Percentiles rank a stretch among this genome's conserved stretches.
Evolutionary conservation across 805 yeast species (phyloP).

Genomic region (Wickerhamiella allomyrinae): DNA sequence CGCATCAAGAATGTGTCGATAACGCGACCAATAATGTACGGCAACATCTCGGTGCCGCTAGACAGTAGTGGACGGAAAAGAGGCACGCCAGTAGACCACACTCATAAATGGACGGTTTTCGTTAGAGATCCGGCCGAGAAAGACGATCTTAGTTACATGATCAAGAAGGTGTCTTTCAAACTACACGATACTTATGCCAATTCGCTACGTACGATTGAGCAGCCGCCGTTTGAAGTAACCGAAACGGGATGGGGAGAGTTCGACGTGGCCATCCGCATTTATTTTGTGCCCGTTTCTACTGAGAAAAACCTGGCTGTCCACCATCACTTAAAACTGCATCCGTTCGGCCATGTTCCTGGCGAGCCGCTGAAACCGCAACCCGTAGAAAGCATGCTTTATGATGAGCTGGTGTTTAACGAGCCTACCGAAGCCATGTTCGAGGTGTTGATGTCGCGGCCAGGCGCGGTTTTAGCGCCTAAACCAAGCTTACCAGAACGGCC

Average conservation of each 20-base stretch:
- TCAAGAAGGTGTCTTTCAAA: constrained; percentile 86
- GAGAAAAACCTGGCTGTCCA: constrained; percentile 78
- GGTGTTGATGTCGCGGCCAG: constrained; percentile 39
- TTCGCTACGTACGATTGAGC: constrained; percentile 71
- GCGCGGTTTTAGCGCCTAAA: constrained; percentile 26
- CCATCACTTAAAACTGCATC: constrained; percentile 85
- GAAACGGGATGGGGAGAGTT: constrained; percentile 99
- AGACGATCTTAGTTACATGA: constrained; percentile 63
- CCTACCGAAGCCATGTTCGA: constrained; percentile 87
- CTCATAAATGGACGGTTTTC: constrained; percentile 92
- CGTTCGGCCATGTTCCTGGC: constrained; percentile 35
- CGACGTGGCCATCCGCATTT: constrained; percentile 77
- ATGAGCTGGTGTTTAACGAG: constrained; percentile 87
- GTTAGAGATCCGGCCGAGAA: constrained; percentile 61
- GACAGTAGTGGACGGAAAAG: constrained; percentile 37
- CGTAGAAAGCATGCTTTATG: constrained; percentile 56
- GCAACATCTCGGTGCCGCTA: constrained; percentile 63
- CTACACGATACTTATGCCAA: constrained; percentile 87
- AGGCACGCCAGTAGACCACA: constrained; percentile 72
- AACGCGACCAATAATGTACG: constrained; percentile 66
- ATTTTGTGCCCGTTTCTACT: constrained; percentile 70
- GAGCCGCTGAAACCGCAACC: constrained; percentile 22
- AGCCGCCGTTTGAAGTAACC: constrained; percentile 87
- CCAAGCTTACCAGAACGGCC: constrained; percentile 22
- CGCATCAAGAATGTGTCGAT: constrained; percentile 44